Conservation (phyloP, 2,329 filamentous ascomycete species). For the Chrysoporthe puriensis region DNA sequence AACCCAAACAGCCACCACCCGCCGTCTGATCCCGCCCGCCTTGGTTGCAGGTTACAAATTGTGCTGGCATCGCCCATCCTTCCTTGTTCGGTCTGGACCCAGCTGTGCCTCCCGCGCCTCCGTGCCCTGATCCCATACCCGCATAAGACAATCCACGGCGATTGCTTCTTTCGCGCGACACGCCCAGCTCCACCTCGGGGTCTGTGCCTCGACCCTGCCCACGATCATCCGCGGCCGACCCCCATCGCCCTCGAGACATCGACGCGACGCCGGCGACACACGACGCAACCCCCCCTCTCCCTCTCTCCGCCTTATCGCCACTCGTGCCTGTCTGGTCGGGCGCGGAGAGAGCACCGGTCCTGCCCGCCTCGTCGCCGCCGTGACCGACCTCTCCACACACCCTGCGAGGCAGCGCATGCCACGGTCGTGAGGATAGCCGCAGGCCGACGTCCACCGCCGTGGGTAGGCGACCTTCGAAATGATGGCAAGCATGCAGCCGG, state of each 20-base stretch:
- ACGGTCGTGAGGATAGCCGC: constrained; percentile 46
- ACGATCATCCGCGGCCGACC: constrained; percentile 25
- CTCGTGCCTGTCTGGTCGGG: constrained; percentile 14
- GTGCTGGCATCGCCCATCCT: constrained; percentile 20
- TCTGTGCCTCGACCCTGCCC: constrained; percentile 20
- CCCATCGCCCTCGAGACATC: constrained; percentile 22
- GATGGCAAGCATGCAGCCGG: constrained; percentile 71
- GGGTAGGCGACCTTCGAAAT: constrained; percentile 61
- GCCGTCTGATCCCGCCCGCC: constrained; percentile 15
- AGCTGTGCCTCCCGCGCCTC: constrained; percentile 22
- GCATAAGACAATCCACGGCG: constrained; percentile 20
- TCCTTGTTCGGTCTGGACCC: constrained; percentile 26
- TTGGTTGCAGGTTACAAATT: constrained; percentile 12
- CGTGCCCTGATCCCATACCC: constrained; percentile 9
- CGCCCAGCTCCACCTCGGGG: constrained; percentile 8
- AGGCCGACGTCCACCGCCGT: constrained; percentile 63
- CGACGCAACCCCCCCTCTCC: not conserved
- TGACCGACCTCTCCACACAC: not conserved
- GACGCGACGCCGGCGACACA: constrained; percentile 21
- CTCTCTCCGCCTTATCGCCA: constrained; percentile 11
- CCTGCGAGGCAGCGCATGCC: constrained; percentile 46
- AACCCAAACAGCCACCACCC: constrained; percentile 21
- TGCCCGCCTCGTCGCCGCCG: constrained; percentile 6
- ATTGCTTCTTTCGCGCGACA: constrained; percentile 25
- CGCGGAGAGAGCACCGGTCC: constrained; percentile 8